Evolutionary conservation across 768 basidiomycete genomes (phyloP).

Genomic region (Naematelia encephala): DNA sequence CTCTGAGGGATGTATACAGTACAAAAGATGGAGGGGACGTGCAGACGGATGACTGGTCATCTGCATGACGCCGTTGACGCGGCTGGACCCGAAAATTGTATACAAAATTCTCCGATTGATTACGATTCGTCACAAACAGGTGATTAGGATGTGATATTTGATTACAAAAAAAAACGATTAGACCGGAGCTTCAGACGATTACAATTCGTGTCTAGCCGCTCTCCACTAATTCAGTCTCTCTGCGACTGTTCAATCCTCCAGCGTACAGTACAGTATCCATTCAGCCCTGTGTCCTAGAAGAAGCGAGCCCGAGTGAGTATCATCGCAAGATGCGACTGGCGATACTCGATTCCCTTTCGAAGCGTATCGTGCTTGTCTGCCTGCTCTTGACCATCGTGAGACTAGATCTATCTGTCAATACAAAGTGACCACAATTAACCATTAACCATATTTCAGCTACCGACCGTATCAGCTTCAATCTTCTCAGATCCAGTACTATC

Average conservation of each 20-base stretch:
- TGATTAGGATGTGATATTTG: background rate
- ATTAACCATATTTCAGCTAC: conserved; percentile 3
- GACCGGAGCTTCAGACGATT: background rate
- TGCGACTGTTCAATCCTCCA: too few species aligned
- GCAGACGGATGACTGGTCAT: too few species aligned
- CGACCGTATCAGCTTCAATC: conserved; percentile 21
- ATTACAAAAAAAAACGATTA: too few species aligned
- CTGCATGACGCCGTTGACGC: too few species aligned
- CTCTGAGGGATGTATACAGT: background rate
- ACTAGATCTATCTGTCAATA: background rate
- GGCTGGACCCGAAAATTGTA: too few species aligned
- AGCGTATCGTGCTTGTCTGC: background rate
- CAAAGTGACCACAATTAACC: background rate
- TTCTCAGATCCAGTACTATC: conserved; percentile 43
- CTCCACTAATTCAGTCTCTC: too few species aligned
- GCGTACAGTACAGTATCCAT: background rate
- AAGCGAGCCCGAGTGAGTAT: too few species aligned
- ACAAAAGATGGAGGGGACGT: background rate
- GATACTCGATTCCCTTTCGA: too few species aligned
- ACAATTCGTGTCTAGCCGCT: background rate
- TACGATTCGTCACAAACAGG: background rate
- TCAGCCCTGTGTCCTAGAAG: background rate
- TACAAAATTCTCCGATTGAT: too few species aligned
- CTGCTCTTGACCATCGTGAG: conserved; percentile 1
- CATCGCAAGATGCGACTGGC: too few species aligned